Evolutionary conservation across 441 rosid species (phyloP).

Genomic region (Eutrema salsugineum): DNA sequence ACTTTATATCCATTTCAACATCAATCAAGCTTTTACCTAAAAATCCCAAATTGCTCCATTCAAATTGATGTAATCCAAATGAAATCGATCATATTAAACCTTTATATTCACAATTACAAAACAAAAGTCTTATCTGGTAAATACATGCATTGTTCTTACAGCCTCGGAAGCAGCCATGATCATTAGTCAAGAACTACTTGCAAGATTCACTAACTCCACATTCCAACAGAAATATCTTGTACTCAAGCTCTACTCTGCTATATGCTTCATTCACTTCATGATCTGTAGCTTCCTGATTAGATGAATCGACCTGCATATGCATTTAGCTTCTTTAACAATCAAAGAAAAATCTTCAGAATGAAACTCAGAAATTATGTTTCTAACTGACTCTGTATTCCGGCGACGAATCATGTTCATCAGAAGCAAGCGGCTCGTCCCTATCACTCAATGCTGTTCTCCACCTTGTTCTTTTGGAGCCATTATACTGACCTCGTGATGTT

Average conservation of each 20-base stretch:
- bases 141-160: not conserved
- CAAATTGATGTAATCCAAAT: not conserved
- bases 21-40: no score
- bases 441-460: constrained; percentile 22
- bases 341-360: not conserved
- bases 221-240: constrained; percentile 25
- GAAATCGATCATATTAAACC: not conserved
- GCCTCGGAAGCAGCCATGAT: not conserved
- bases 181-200: not conserved
- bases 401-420: constrained; percentile 5
- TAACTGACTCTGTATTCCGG: constrained; percentile 9
- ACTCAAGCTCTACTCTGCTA: constrained; percentile 23
- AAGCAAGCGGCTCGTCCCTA: constrained; percentile 11
- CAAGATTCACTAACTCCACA: constrained; percentile 20
- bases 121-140: not conserved
- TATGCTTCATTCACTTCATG: constrained; percentile 3
- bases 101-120: not conserved
- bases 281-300: not conserved
- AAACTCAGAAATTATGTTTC: not conserved
- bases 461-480: constrained; percentile 17
- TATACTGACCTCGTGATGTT: not conserved
- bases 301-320: constrained; percentile 1
- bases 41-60: no score
- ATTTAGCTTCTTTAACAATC: not conserved
- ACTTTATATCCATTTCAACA: no score